Base-by-base conservation (phyloP, 75 land plant species). In the Sequoia sempervirens region DNA sequence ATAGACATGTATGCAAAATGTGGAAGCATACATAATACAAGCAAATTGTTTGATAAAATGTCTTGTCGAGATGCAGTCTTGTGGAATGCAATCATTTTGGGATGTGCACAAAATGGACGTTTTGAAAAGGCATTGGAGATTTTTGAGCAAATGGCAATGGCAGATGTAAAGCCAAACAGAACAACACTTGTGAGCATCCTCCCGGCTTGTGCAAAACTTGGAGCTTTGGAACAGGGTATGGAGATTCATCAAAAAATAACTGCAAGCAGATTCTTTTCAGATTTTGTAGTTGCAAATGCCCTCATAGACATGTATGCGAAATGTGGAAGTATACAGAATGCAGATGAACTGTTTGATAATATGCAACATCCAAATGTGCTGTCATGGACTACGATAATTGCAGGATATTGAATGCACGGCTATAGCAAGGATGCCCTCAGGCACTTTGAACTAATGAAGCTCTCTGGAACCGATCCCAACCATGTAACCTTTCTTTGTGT, bases 81-180 rank as follows among this genome's bases (percentile, higher is more conserved):
- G 34, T 85, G 86, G 86, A 37, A n/a, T 82, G 83, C 86, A 82
- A 17, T 85, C 52, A 82, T 85, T 34, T 34, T 84, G 36, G 86
- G 79, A 61, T 70, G 41, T 70, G 83, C 79, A 23, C 86, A 85
- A 30, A 46, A n/a, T 43, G 86, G 83, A 5, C 78, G 43, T 69
- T 78, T 14, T 82, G 8, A 43, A 11, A 73, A 54, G 37, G 84
- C 83, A 23, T 43, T 85, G 30, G 34, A 82, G 37, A 15, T 46
- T 37, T 85, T 82, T 52, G 34, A 75, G 52, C 45, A 56, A 72
- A 82, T 85, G 86, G 52, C 37, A 50, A n/a, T 26, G 36, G 78
- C 61, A n/a, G 84, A 58, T 6, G 36, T 82, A 66, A 43, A 50
- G 70, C 86, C 86, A 56, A 83, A 82, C 43, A 34, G 14, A 15